phyloP scores from a whole-genome alignment of 129 eudicot genomes.

The Pseudognaphalium luteoalbum region DNA sequence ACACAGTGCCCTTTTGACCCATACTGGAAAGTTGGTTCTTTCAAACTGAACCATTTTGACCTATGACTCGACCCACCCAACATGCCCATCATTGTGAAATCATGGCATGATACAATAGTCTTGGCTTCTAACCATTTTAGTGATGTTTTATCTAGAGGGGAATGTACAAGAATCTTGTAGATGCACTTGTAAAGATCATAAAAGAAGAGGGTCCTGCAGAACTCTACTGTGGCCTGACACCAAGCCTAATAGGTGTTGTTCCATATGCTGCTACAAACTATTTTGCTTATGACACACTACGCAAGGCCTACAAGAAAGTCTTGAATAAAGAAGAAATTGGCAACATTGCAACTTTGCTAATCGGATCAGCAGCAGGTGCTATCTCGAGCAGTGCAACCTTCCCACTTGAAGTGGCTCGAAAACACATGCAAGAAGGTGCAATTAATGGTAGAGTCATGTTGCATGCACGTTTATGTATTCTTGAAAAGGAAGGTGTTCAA shows the following conservation, averaged over 20 bases:
- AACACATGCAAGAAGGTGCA: constrained; percentile 94
- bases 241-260: constrained; percentile 78
- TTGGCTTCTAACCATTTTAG: neutral
- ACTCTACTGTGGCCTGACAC: constrained; percentile 87
- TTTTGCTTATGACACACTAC: constrained; percentile 82
- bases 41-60: no score
- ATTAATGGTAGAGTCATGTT: constrained; percentile 73
- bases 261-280: constrained; percentile 90
- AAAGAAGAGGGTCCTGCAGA: constrained; percentile 78
- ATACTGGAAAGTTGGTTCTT: no score
- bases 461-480: constrained; percentile 71
- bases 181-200: constrained; percentile 73
- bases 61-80: no score
- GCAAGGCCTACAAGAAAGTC: constrained; percentile 61
- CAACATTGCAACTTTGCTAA: constrained; percentile 71
- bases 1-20: no score
- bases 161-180: constrained; percentile 67
- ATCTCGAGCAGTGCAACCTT: constrained; percentile 87
- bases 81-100: no score
- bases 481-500: constrained; percentile 69
- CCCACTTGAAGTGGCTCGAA: constrained; percentile 94
- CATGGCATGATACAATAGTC: no score
- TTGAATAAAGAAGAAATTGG: constrained; percentile 71
- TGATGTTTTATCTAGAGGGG: constrained; percentile 49
- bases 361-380: constrained; percentile 93